Evolutionary conservation across 331 rosid genomes (phyloP), one percentile per base, ranked within the genome.

Genomic region (Erythrophleum ivorense): DNA sequence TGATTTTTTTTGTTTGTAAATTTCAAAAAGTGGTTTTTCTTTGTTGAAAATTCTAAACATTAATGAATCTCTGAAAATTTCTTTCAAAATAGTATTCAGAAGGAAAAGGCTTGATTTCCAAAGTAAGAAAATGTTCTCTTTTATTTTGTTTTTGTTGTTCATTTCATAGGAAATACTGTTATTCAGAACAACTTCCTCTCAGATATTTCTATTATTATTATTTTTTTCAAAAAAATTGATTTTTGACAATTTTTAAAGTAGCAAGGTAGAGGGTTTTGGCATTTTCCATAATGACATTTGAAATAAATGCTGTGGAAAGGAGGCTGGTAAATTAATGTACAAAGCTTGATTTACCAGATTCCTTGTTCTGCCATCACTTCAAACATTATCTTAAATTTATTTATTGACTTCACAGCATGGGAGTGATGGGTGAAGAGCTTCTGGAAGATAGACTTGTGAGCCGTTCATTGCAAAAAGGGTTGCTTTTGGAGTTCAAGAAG

Each of bases 401-500:
- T 48, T 82, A 63, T 82, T 82, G 58, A 74, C 71, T 82, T 64
- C 66, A 76, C 85, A 90, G 98, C 60, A 78, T 59, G 70, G 91
- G 86, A 60, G 62, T 94, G 70, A 82, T 88, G 83, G 85, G 84
- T 80, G 97, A 88, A 53, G 92, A 87, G 86, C 79, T 89, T 85
- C 60, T 85, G 62, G 97, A 92, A 77, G 97, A 89, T 80, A 94
- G 86, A 79, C 91, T 92, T 59, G 87, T 58, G 64, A 89, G 69
- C 81, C 88, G 89, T 58, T 80, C 89, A 3, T 82, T 96, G 84
- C 86, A 92, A 59, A 89, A 90, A 40, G 98, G 99, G 46, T 77
- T 88, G 81, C 90, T 96, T 75, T 87, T 96, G 73, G 99, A 96
- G 85, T 94, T 91, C 90, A 94, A 89, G 92, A 94, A 94, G 92